phyloP scores from a whole-genome alignment of 164 flowering plant species.

The Vitis vinifera region ASM3070453v1 NC_081818.1:28623501-28624000 shows the following conservation, averaged over 20 bases:
- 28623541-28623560: neutral
- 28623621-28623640: slow-evolving; percentile 2
- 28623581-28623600: neutral
- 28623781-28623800: neutral
- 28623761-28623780: neutral
- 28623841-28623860: neutral
- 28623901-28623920: neutral
- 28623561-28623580: slow-evolving; percentile 6
- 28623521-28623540: neutral
- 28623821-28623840: neutral
- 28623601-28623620: neutral
- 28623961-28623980: too few species aligned
- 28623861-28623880: neutral
- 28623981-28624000: too few species aligned
- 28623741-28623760: neutral
- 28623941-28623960: too few species aligned
- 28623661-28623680: neutral
- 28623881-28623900: neutral
- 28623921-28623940: too few species aligned
- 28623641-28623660: neutral
- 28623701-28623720: neutral
- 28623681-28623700: neutral
- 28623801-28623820: slow-evolving; percentile 1
- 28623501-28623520: neutral
- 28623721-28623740: neutral